These are phyloP conservation scores for Alliaria petiolata DNA, from an alignment of 345 rosid genomes.

Conservation along the genomic window DNA sequence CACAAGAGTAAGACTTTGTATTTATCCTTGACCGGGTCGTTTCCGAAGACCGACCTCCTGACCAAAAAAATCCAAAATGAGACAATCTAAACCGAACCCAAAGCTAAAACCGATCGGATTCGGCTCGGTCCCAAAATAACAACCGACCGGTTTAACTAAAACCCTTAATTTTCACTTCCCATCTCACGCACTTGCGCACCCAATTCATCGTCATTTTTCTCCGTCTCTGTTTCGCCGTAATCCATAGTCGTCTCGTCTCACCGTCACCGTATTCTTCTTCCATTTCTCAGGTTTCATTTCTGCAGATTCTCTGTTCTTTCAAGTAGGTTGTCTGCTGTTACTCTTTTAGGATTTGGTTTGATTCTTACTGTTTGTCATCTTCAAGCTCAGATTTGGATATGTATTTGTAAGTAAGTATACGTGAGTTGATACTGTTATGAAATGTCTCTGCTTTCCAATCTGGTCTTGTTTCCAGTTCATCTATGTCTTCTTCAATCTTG, in stretches of 20 bases:
- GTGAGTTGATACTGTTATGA: neutral
- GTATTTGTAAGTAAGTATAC: too few species aligned
- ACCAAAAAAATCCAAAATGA: neutral
- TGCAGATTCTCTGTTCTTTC: neutral
- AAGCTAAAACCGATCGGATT: neutral
- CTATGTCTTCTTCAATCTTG: neutral
- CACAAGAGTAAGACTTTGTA: too few species aligned
- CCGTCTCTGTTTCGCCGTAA: slow-evolving; percentile 1
- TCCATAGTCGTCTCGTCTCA: neutral
- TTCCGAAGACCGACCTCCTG: too few species aligned
- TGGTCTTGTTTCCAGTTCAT: neutral
- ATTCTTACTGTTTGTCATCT: neutral
- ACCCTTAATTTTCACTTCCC: slow-evolving; percentile 8
- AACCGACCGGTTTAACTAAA: slow-evolving; percentile 19
- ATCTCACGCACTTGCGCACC: neutral
- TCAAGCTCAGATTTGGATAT: slow-evolving; percentile 7
- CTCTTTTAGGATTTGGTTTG: neutral
- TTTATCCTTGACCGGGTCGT: too few species aligned
- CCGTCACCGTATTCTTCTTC: slow-evolving; percentile 12
- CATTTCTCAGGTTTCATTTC: slow-evolving; percentile 17
- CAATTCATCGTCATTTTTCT: neutral
- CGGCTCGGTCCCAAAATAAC: neutral
- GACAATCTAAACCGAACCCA: neutral
- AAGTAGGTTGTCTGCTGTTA: neutral
- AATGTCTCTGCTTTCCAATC: slow-evolving; percentile 8